Evolutionary conservation across 225 moss, liverwort and hornwort genomes (phyloP), one percentile per base, ranked within the genome.

Genomic region (Sphagnum contortum): DNA sequence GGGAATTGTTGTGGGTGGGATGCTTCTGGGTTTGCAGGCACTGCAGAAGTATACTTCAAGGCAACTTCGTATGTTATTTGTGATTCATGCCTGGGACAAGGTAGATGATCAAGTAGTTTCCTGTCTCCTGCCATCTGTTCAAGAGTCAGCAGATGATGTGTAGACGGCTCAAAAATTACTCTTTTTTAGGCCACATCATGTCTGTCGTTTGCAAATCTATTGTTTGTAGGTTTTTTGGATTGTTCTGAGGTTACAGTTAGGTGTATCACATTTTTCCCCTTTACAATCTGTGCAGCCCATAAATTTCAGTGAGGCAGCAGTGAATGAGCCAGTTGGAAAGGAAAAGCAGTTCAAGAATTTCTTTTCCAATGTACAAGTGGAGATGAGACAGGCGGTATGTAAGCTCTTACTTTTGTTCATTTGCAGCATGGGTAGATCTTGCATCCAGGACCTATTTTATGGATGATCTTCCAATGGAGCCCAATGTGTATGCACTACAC

Each of bases 31-130:
- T 48, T 49, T 57, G 57, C 88, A 96, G 92, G 96, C 88, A 56
- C 74, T 96, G 69, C 72, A 66, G 10, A 76, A 69, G 50, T 90
- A 89, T 67, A 85, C 95, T 47, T 76, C 90, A 57, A 85, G 90
- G 70, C 92, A 96, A 64, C 86, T 92, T 64, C 89, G 95, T 29
- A 81, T 92, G 78, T 77, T 92, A 63, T 92, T 92, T 85, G 73
- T 90, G 8, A 80, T 85, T 77, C 92, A 92, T 66, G 76, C 84
- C 55, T 96, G 95, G 95, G 90, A 96, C 72, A 92, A 90, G 87
- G 94, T 94, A 76, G 66, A 72, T 48, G 29, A 29, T 29, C 0
- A 29, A 29, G 29, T 29, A 29, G 29, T 29, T 29, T 29, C 29
- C 29, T 29, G 29, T 29, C 29, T 29, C 29, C 29, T 29, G 29